Base-by-base conservation (phyloP, 148 eudicot genomes). In the Bassia scoparia region DNA sequence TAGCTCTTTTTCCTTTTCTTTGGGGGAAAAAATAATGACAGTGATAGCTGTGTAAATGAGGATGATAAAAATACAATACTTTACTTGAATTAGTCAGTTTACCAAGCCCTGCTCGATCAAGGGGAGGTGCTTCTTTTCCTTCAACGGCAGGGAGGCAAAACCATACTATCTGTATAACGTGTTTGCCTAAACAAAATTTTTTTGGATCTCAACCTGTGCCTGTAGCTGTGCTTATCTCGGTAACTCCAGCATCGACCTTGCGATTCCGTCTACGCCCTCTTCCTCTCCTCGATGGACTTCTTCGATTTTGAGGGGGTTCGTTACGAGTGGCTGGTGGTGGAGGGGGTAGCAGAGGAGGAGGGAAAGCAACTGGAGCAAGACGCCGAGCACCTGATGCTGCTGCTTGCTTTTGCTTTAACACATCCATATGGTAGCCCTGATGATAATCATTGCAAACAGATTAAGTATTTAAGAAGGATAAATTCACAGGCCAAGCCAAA, bases 361-460 rank as follows among this genome's bases (percentile, higher is more conserved):
- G 78, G 43, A 67, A 61, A 37, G 74, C 67, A 34, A 29, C 60
- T 7, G 78, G 61, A 65, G 54, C 44, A 50, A 68, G 29, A 34
- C 78, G 83, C 58, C 67, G 48, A 66, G 74, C 67, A 16, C 61
- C 76, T 68, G 62, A 74, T 67, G 88, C 88, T 37, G 87, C 85
- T 60, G 87, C 84, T 88, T 76, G 84, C 76, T 84, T 80, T 71
- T 75, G 89, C 82, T 85, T 88, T 64, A 90, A 61, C 54, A 89
- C 74, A 50, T 88, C 95, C 80, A 86, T 86, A 78, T 93, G 98
- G 77, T 93, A 93, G 49, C 91, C 97, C 98, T 93, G 88, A 71
- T 58, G 88, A 71, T 58, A 7, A 79, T 74, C 37, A 60, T 48
- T 68, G 33, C 62, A 60, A 66, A 30, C 38, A 15, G 61, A 29